phyloP scores from a whole-genome alignment of 2,329 filamentous ascomycete genomes.

The Talaromyces piceae region DNA sequence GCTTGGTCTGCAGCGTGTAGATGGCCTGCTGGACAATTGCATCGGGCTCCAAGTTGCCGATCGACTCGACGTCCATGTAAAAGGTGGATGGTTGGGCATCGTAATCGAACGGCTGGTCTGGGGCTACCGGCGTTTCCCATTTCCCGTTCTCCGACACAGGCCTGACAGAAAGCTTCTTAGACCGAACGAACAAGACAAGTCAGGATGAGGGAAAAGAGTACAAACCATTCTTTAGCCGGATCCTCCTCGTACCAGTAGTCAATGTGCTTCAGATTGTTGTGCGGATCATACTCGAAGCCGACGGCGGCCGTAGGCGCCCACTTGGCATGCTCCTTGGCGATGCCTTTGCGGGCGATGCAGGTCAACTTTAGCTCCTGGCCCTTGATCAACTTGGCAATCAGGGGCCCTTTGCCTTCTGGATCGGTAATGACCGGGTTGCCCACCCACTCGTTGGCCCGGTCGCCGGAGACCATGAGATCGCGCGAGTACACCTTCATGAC shows the following conservation, averaged over 20 bases:
- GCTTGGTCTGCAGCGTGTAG: conserved; percentile 79
- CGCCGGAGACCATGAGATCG: conserved; percentile 67
- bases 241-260: conserved; percentile 94
- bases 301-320: conserved; percentile 91
- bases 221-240: conserved; percentile 71
- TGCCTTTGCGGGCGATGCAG: conserved; percentile 96
- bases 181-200: neutral
- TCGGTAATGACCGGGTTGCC: conserved; percentile 80
- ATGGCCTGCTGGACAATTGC: conserved; percentile 84
- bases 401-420: conserved; percentile 67
- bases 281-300: conserved; percentile 95
- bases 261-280: conserved; percentile 88
- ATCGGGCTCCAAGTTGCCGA: conserved; percentile 82
- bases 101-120: conserved; percentile 85
- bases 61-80: conserved; percentile 89
- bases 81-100: conserved; percentile 77
- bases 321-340: conserved; percentile 97
- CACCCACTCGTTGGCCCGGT: conserved; percentile 64
- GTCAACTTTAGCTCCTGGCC: conserved; percentile 85
- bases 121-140: conserved; percentile 70
- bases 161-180: conserved; percentile 16
- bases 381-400: conserved; percentile 84
- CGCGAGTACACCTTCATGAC: conserved; percentile 92
- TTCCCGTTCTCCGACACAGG: conserved; percentile 40
- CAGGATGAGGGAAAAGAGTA: conserved; percentile 10